Percentiles rank a stretch among this genome's conserved stretches.
Evolutionary conservation across 495 filamentous ascomycete species (phyloP).

Genomic region (Barbatosphaeria neglecta): DNA sequence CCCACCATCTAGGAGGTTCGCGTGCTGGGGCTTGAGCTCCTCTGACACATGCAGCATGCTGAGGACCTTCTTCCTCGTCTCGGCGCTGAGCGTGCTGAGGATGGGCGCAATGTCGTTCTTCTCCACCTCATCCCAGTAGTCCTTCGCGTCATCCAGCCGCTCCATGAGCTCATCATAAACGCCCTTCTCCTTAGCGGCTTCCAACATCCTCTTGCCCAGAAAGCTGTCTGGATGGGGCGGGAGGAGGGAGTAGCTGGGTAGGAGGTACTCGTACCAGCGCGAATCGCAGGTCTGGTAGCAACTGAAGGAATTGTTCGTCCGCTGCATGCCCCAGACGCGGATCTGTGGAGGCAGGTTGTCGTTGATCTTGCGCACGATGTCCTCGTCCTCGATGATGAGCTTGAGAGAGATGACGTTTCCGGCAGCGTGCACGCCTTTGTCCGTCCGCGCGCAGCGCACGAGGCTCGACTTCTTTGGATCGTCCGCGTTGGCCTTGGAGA

Average conservation of each 20-base stretch:
- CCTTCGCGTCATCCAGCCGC: constrained; percentile 63
- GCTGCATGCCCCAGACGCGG: constrained; percentile 80
- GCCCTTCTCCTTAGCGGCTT: constrained; percentile 58
- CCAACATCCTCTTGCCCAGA: constrained; percentile 64
- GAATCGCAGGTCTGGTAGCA: constrained; percentile 89
- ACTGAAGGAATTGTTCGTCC: constrained; percentile 76
- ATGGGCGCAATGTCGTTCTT: constrained; percentile 66
- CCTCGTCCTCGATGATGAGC: constrained; percentile 82
- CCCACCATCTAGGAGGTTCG: constrained; percentile 1
- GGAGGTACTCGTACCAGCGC: constrained; percentile 89
- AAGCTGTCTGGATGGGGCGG: constrained; percentile 83
- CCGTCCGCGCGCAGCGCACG: constrained; percentile 85
- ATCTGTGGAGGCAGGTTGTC: constrained; percentile 74
- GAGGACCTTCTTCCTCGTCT: constrained; percentile 28
- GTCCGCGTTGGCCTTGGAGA: constrained; percentile 90
- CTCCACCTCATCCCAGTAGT: constrained; percentile 73
- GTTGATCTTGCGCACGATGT: constrained; percentile 87
- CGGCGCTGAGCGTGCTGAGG: constrained; percentile 37
- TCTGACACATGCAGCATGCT: constrained; percentile 25
- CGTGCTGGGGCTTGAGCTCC: constrained; percentile 3
- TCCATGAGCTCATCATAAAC: constrained; percentile 53
- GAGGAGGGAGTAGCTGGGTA: constrained; percentile 81
- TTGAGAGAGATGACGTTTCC: constrained; percentile 95
- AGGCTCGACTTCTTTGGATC: constrained; percentile 95
- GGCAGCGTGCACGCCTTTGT: constrained; percentile 96